phyloP scores from a whole-genome alignment of 1,139 yeast genomes.

The Saccharomycopsis crataegensis region DNA sequence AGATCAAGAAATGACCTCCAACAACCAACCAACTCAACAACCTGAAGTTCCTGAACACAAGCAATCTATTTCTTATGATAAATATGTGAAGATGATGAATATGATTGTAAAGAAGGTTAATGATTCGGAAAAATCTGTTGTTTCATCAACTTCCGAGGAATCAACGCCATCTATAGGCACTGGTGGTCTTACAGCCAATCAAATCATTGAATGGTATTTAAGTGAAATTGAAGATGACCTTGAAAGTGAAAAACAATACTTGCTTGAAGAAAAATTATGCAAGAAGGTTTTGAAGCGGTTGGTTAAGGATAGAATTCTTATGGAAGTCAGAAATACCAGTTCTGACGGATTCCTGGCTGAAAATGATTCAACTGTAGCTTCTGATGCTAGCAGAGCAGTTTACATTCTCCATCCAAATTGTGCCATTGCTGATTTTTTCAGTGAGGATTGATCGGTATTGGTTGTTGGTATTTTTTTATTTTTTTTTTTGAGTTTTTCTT shows the following conservation, averaged over 20 bases:
- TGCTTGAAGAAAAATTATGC: constrained; percentile 63
- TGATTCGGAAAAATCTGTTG: constrained; percentile 38
- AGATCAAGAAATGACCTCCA: constrained; percentile 19
- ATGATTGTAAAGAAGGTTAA: constrained; percentile 64
- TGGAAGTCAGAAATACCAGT: constrained; percentile 53
- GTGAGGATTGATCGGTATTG: neutral
- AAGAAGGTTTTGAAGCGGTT: constrained; percentile 76
- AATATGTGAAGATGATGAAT: constrained; percentile 79
- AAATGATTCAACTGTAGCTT: constrained; percentile 22
- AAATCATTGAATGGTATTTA: constrained; percentile 75
- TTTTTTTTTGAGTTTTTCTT: neutral
- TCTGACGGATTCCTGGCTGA: constrained; percentile 26
- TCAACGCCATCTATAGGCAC: constrained; percentile 43
- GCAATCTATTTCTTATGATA: constrained; percentile 71
- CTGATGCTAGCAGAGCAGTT: constrained; percentile 31
- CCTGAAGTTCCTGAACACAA: constrained; percentile 12
- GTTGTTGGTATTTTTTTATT: neutral
- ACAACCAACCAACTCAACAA: constrained; percentile 15
- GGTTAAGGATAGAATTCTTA: constrained; percentile 77
- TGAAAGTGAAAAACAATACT: constrained; percentile 62
- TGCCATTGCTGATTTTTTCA: constrained; percentile 50
- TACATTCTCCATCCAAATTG: constrained; percentile 90
- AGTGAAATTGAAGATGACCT: constrained; percentile 67
- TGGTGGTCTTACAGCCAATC: constrained; percentile 60
- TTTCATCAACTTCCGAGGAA: constrained; percentile 26